phyloP scores from a whole-genome alignment of 768 basidiomycete genomes.

The Pisolithus orientalis region DNA sequence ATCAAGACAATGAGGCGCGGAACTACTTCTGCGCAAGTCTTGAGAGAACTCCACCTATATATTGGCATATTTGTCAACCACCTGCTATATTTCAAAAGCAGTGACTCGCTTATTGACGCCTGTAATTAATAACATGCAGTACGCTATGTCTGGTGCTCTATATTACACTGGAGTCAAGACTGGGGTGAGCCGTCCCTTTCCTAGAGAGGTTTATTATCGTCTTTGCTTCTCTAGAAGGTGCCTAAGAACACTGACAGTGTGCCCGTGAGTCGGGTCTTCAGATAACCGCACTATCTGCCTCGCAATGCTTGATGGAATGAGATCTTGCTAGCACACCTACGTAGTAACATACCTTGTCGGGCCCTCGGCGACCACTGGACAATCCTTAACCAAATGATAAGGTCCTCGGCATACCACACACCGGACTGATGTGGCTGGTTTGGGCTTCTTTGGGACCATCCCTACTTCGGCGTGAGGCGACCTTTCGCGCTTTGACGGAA shows the following conservation, averaged over 20 bases:
- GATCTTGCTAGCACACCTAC: background rate
- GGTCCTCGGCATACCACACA: constrained; percentile 48
- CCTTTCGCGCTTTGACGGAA: constrained; percentile 32
- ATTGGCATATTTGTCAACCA: too few relatives aligned
- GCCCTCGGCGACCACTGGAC: constrained; percentile 49
- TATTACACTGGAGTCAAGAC: too few relatives aligned
- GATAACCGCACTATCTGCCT: constrained; percentile 41
- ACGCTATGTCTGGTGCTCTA: too few relatives aligned
- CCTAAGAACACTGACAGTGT: constrained; percentile 32
- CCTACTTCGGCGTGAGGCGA: constrained; percentile 25
- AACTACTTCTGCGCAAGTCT: background rate
- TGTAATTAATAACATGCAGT: too few relatives aligned
- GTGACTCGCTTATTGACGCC: too few relatives aligned
- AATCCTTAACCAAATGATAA: constrained; percentile 45
- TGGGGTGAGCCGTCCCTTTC: too few relatives aligned
- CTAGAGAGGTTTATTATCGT: constrained; percentile 14
- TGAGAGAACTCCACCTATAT: too few relatives aligned
- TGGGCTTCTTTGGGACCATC: constrained; percentile 33
- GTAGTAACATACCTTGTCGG: constrained; percentile 42
- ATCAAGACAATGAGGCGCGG: constrained; percentile 16
- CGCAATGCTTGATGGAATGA: constrained; percentile 31
- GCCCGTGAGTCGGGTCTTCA: constrained; percentile 29
- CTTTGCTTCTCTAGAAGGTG: constrained; percentile 34
- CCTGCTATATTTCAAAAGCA: too few relatives aligned
- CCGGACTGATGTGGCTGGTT: constrained; percentile 11